Evolutionary conservation across 177 flowering plant genomes (phyloP), one percentile per base, ranked within the genome.

Genomic region (Vitis hybrid): DNA sequence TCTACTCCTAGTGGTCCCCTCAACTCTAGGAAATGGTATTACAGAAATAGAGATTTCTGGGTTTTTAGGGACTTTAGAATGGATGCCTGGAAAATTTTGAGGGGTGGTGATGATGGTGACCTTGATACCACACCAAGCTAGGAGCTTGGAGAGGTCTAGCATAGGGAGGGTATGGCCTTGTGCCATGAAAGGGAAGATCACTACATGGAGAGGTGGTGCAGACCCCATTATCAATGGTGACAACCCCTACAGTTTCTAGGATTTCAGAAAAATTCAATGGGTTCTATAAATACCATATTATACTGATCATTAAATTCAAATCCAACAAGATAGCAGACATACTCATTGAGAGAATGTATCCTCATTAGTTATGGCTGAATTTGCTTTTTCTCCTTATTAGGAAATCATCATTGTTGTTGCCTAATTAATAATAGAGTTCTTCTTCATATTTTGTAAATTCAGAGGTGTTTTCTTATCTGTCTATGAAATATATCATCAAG

Each of bases 161-260:
- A 79, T 10, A 1, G 82, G 84, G 31, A 81, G 19, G 38, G 76
- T 71, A 59, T 81, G 84, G 59, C 84, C 82, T 31, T 81, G 70
- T 11, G 82, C 82, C 84, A 81, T 81, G 68, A 70, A 79, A 4
- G 84, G 84, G 73, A 79, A 81, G 52, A 81, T 50, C 14, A 81
- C 67, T 49, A 78, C 55, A 24, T 74, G 83, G 67, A 47, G 64
- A 6, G 55, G 58, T 51, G 13, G 1, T 44, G 56, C 31, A 18
- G 66, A 64, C 47, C 13, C 66, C 66, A 64, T 64, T 38, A 11
- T 47, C 22, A 17, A 17, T 19, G 19, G 18, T 18, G 10, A 17
- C 66, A 63, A 3, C 28, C 28, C 4, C 28, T 24, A 24, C 28
- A 24, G 28, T 24, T 24, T 24, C 28, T 57, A 17, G 19, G 11